phyloP scores from a whole-genome alignment of 176 grass and related monocot genomes.

The Ampelocalamus luodianensis region DNA sequence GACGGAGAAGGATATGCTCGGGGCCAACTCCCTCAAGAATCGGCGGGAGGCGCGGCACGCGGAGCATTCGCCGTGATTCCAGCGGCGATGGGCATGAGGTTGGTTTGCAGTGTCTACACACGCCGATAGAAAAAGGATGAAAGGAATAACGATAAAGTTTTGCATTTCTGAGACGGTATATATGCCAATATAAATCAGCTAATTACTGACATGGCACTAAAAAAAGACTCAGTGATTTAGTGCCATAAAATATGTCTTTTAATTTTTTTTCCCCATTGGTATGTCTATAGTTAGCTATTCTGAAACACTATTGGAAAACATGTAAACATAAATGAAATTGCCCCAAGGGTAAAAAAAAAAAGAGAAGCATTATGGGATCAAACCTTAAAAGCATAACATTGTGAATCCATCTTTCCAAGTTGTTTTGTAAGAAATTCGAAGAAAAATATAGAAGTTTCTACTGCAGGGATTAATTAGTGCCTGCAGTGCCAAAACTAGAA shows the following conservation, averaged over 20 bases:
- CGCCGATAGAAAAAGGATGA: too few relatives aligned
- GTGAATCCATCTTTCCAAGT: background rate
- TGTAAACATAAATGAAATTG: background rate
- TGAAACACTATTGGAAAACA: background rate
- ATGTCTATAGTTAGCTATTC: background rate
- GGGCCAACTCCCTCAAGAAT: conserved; percentile 57
- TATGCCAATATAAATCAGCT: background rate
- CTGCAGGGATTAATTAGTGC: too few relatives aligned
- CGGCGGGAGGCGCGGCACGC: conserved; percentile 57
- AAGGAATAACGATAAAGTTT: background rate
- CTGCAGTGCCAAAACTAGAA: conserved; percentile 32
- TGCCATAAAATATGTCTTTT: background rate
- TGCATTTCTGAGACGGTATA: background rate
- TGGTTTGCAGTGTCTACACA: too few relatives aligned
- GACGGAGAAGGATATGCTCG: conserved; percentile 63
- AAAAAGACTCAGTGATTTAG: background rate
- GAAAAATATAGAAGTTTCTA: background rate
- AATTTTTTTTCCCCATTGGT: background rate
- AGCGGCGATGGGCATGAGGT: conserved; percentile 70
- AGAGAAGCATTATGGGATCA: background rate
- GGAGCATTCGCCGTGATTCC: conserved; percentile 57
- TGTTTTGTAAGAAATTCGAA: background rate
- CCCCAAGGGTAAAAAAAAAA: too few relatives aligned
- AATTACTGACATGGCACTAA: background rate
- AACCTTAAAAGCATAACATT: background rate